Evolutionary conservation across 441 rosid species (phyloP), one percentile per base, ranked within the genome.

Genomic region (Corymbia citriodora): DNA sequence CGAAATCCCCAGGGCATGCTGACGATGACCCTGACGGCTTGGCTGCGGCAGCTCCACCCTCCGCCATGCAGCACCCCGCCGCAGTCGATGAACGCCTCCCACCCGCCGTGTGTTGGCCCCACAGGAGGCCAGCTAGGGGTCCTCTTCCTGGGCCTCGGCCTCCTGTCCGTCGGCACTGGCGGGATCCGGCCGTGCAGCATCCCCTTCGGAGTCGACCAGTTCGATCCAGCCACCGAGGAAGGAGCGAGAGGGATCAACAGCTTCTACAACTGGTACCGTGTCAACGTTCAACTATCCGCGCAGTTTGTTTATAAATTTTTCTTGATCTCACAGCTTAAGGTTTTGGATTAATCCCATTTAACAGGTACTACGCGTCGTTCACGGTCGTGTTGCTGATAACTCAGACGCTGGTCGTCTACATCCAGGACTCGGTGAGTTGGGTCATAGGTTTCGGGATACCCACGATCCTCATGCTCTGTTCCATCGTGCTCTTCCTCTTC

Each of bases 161-260:
- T 96, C 23, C 72, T 97, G 88, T 92, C 98, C 1, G 40, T 96
- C 4, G 99, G 99, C 88, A 88, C 96, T 7, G 98, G 97, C 36
- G 99, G 99, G 9, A 95, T 97, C 82, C 92, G 99, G 27, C 97
- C 99, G 1, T 96, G 99, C 89, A 95, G 96, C 91, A 94, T 97
- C 83, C 98, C 99, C 3, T 97, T 97, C 88, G 96, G 99, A 16
- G 95, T 97, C 7, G 99, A 97, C 74, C 99, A 97, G 72, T 97
- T 97, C 82, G 98, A 97, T 88, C 93, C 93, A 23, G 91, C 95
- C 59, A 97, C 98, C 0, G 96, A 95, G 68, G 92, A 94, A 89
- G 99, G 99, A 15, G n/a, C 72, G 21, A 94, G 93, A 92, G 99
- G 99, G 82, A 95, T 95, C 89, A 93, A 82, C 91, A 97, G 96